phyloP scores from a whole-genome alignment of 2,329 filamentous ascomycete species.

The Microcera coccophila region DNA sequence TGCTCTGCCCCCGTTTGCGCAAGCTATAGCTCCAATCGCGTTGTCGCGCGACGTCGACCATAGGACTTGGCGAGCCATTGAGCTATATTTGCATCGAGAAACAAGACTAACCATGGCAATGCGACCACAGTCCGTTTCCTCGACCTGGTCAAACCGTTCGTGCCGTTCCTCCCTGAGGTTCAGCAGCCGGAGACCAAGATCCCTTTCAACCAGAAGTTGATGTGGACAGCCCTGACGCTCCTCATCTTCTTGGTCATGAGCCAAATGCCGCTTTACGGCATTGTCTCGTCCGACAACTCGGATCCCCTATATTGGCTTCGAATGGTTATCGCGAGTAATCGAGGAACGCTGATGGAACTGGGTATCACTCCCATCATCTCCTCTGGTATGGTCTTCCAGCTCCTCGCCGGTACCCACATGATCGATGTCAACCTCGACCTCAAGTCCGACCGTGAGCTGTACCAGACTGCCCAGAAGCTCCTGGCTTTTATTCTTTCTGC shows the following conservation, averaged over 20 bases:
- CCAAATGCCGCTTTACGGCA: conserved; percentile 98
- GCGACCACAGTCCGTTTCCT: conserved; percentile 81
- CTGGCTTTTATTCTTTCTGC: conserved; percentile 97
- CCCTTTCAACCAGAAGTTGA: conserved; percentile 97
- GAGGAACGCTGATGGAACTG: conserved; percentile 92
- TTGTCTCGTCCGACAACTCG: conserved; percentile 97
- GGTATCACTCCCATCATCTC: conserved; percentile 99
- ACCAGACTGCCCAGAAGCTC: conserved; percentile 99
- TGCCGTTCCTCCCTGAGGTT: conserved; percentile 99
- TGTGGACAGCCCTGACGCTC: conserved; percentile 91
- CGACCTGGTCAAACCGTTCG: conserved; percentile 99
- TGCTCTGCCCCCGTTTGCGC: conserved; percentile 12
- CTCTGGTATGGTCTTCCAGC: conserved; percentile 99
- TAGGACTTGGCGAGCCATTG: conserved; percentile 25
- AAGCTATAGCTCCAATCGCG: conserved; percentile 11
- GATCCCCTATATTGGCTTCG: conserved; percentile 99
- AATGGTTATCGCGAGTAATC: conserved; percentile 99
- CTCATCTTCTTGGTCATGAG: conserved; percentile 99
- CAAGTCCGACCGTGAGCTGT: conserved; percentile 98
- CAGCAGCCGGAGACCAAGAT: conserved; percentile 97
- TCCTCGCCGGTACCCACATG: conserved; percentile 97
- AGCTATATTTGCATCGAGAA: conserved; percentile 4
- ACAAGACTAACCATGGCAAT: conserved; percentile 26
- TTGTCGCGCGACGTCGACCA: conserved; percentile 15
- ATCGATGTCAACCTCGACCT: conserved; percentile 99